Evolutionary conservation across 441 rosid genomes (phyloP).

Genomic region (Adansonia grandidieri): DNA sequence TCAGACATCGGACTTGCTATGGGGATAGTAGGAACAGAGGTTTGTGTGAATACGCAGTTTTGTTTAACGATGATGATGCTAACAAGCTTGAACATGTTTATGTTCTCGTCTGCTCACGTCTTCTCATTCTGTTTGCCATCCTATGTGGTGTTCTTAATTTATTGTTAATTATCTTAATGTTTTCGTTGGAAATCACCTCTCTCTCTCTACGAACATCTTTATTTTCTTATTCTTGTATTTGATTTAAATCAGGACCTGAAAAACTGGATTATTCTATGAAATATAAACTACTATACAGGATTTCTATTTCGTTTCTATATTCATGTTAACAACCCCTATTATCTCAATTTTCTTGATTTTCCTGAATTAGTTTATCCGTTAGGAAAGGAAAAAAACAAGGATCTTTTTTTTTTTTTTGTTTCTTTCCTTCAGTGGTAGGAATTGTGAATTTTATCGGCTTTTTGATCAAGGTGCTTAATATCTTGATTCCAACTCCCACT

Average conservation of each 20-base stretch:
- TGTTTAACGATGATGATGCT: not conserved
- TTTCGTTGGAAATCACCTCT: not conserved
- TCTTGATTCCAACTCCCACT: not conserved
- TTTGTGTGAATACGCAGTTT: constrained; percentile 33
- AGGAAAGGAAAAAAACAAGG: not conserved
- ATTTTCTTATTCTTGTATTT: not conserved
- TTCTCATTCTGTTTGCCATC: constrained; percentile 7
- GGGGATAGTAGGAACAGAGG: constrained; percentile 90
- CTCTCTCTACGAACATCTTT: not conserved
- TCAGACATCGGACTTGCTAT: constrained; percentile 82
- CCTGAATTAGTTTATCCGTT: not conserved
- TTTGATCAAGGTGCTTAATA: not conserved
- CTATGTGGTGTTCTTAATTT: not conserved
- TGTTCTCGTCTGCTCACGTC: not conserved
- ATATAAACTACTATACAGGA: not conserved
- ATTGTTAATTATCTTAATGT: not conserved
- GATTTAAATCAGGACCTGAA: not conserved
- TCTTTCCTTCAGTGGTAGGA: too few relatives aligned
- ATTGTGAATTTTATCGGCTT: not conserved
- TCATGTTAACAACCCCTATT: not conserved
- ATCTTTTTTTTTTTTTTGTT: too few relatives aligned
- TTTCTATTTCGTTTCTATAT: not conserved
- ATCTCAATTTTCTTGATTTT: not conserved
- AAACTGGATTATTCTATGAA: not conserved
- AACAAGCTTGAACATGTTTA: constrained; percentile 9